Conservation (phyloP, 2,329 filamentous ascomycete species). For the Colletotrichum camelliae region DNA sequence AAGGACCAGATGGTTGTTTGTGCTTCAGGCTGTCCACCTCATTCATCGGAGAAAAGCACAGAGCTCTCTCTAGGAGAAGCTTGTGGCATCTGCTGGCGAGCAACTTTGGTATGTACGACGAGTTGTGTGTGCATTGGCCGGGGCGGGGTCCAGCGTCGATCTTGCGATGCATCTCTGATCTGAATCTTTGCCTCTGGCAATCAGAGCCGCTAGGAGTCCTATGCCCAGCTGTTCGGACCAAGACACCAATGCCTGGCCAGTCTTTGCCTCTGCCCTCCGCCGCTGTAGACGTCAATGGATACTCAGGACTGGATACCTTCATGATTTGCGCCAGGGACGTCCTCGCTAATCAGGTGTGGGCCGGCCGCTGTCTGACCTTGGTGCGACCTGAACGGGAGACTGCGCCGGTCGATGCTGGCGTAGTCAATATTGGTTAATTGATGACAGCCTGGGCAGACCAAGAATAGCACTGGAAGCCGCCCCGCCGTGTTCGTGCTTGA, state of each 20-base stretch:
- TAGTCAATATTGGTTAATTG: conserved; percentile 1
- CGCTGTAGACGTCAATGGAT: not conserved
- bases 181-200: not conserved
- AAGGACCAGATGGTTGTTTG: not conserved
- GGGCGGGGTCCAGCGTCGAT: not conserved
- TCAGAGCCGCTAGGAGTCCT: not conserved
- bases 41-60: not conserved
- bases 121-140: not conserved
- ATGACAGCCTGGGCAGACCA: not conserved
- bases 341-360: conserved; percentile 22
- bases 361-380: conserved; percentile 14
- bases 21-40: conserved; percentile 7
- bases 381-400: conserved; percentile 18
- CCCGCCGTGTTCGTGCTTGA: not conserved
- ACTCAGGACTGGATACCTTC: not conserved
- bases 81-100: not conserved
- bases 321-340: conserved; percentile 22
- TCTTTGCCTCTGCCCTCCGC: not conserved
- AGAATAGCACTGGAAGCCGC: conserved; percentile 5
- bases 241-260: not conserved
- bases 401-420: conserved; percentile 9
- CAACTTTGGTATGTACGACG: not conserved
- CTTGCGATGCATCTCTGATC: not conserved
- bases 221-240: not conserved
- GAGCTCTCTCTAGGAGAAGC: not conserved